Conservation (phyloP, 140 eudicot species). For the Anethum foeniculum region DNA sequence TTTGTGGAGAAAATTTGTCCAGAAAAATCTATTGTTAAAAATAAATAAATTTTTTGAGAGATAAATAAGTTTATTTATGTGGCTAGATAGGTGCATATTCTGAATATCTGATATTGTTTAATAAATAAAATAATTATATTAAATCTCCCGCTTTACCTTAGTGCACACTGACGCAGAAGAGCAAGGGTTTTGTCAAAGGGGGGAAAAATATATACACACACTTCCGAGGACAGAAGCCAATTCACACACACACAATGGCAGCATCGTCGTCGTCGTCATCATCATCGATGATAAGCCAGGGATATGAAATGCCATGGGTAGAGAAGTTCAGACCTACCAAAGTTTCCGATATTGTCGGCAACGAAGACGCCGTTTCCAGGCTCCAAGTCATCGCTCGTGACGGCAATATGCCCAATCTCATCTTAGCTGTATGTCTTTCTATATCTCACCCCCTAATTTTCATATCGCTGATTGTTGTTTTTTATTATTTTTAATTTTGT, state of each 20-base stretch:
- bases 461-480: not conserved
- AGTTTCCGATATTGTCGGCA: slow-evolving; percentile 91
- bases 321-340: slow-evolving; percentile 89
- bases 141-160: too few species aligned
- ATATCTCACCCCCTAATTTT: not conserved
- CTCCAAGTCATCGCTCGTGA: slow-evolving; percentile 94
- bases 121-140: too few species aligned
- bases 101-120: too few species aligned
- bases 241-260: slow-evolving; percentile 32
- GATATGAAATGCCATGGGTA: slow-evolving; percentile 84
- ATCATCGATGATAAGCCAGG: slow-evolving; percentile 31
- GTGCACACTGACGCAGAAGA: too few species aligned
- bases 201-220: not conserved
- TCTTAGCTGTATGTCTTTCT: slow-evolving; percentile 42
- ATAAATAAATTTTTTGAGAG: too few species aligned
- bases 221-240: too few species aligned
- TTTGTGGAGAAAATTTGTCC: too few species aligned
- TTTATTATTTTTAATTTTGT: not conserved
- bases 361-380: slow-evolving; percentile 84
- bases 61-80: too few species aligned
- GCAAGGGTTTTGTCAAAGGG: not conserved
- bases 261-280: slow-evolving; percentile 43
- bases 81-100: too few species aligned
- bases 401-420: slow-evolving; percentile 96
- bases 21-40: too few species aligned